These are phyloP conservation scores for Ceratobasidium sp. DNA, from an alignment of 1,284 basidiomycete genomes.

Conservation along the genomic window DNA sequence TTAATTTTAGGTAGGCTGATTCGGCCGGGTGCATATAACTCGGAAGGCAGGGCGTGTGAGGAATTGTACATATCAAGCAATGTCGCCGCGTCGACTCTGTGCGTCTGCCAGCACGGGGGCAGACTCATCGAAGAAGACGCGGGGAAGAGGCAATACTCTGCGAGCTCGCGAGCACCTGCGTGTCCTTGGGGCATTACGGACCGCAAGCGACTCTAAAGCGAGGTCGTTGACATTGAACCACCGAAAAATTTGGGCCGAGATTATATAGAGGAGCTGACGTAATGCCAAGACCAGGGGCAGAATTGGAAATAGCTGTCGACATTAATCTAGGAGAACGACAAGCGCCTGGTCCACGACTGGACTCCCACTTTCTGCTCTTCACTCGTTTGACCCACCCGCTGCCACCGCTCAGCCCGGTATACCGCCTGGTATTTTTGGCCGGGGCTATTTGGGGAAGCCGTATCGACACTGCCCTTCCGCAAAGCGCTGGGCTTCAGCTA, in stretches of 20 bases:
- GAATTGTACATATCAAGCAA: constrained; percentile 1
- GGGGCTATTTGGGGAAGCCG: background rate
- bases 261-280: constrained; percentile 12
- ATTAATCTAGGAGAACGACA: background rate
- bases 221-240: constrained; percentile 38
- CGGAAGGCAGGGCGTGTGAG: constrained; percentile 6
- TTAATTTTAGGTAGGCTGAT: background rate
- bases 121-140: constrained; percentile 18
- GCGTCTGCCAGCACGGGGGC: background rate
- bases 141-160: constrained; percentile 27
- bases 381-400: constrained; percentile 11
- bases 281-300: background rate
- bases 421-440: constrained; percentile 10
- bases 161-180: constrained; percentile 38
- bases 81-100: constrained; percentile 41
- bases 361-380: background rate
- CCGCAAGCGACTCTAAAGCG: constrained; percentile 44
- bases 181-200: constrained; percentile 17
- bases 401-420: constrained; percentile 3
- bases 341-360: background rate
- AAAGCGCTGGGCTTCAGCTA: background rate
- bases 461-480: constrained; percentile 4
- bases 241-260: constrained; percentile 10
- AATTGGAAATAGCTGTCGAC: background rate
- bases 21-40: background rate